These are phyloP conservation scores for Myriosclerotinia duriaeana DNA, from an alignment of 2,329 filamentous ascomycete species.

Conservation along the genomic window DNA sequence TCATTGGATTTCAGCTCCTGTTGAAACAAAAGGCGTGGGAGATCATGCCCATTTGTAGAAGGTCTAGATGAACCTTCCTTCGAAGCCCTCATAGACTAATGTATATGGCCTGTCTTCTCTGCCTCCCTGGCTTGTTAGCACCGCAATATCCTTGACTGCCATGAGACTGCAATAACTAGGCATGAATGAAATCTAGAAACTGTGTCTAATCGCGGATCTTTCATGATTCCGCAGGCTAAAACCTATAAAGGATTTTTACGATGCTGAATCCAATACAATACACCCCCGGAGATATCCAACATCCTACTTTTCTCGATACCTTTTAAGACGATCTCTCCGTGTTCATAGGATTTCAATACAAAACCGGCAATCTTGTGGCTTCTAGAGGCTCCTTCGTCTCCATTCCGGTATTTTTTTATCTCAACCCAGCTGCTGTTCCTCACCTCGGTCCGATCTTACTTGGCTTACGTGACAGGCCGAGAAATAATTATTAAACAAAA, in stretches of 20 bases:
- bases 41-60: conserved; percentile 22
- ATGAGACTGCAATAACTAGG: conserved; percentile 15
- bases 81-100: conserved; percentile 12
- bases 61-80: conserved; percentile 21
- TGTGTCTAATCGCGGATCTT: conserved; percentile 22
- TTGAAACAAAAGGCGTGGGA: conserved; percentile 19
- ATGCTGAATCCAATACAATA: conserved; percentile 9
- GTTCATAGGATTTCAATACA: not conserved
- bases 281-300: conserved; percentile 10
- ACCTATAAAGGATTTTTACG: conserved; percentile 14
- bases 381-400: conserved; percentile 9
- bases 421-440: conserved; percentile 11
- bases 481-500: conserved; percentile 9
- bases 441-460: conserved; percentile 20
- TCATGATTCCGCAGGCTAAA: conserved; percentile 15
- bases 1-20: conserved; percentile 23
- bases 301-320: conserved; percentile 5
- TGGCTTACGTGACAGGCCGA: conserved; percentile 17
- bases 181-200: conserved; percentile 16
- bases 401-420: conserved; percentile 22
- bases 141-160: conserved; percentile 18
- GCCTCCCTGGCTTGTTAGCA: conserved; percentile 1
- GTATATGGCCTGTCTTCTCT: conserved; percentile 8
- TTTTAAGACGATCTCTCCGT: conserved; percentile 4
- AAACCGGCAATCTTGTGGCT: conserved; percentile 18